Evolutionary conservation across 2,329 filamentous ascomycete species (phyloP).

Genomic region (Aaosphaeria arxii): DNA sequence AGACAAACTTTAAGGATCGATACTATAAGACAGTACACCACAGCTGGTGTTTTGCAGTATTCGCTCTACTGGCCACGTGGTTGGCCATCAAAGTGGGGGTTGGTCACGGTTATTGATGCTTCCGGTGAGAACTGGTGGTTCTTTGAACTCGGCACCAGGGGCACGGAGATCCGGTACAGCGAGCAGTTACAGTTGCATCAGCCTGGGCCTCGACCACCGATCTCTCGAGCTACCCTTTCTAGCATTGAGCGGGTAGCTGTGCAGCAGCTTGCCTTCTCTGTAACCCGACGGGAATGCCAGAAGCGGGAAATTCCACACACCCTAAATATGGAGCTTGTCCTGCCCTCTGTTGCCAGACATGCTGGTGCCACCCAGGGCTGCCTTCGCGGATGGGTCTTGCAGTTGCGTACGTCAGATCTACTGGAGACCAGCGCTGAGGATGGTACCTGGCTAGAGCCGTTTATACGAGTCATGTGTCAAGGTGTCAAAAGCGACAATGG

Average conservation of each 20-base stretch:
- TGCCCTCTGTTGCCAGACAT: constrained; percentile 4
- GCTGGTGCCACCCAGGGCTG: constrained; percentile 1
- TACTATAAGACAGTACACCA: constrained; percentile 60
- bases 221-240: constrained; percentile 24
- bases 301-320: constrained; percentile 18
- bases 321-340: constrained; percentile 14
- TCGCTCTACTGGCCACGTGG: constrained; percentile 67
- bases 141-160: constrained; percentile 21
- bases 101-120: constrained; percentile 53
- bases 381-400: constrained; percentile 25
- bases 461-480: constrained; percentile 28
- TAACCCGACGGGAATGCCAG: constrained; percentile 22
- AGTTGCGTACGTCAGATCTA: constrained; percentile 26
- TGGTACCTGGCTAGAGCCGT: constrained; percentile 25
- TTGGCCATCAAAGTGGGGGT: constrained; percentile 72
- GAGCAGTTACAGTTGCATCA: constrained; percentile 25
- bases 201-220: constrained; percentile 13
- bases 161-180: constrained; percentile 23
- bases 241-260: constrained; percentile 40
- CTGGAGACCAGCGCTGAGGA: constrained; percentile 17
- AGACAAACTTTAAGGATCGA: constrained; percentile 41
- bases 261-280: constrained; percentile 27
- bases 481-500: constrained; percentile 23
- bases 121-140: constrained; percentile 39
- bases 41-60: constrained; percentile 58